These are phyloP conservation scores for Calonectria pteridis DNA, from an alignment of 2,329 filamentous ascomycete species.

Conservation along the genomic window DNA sequence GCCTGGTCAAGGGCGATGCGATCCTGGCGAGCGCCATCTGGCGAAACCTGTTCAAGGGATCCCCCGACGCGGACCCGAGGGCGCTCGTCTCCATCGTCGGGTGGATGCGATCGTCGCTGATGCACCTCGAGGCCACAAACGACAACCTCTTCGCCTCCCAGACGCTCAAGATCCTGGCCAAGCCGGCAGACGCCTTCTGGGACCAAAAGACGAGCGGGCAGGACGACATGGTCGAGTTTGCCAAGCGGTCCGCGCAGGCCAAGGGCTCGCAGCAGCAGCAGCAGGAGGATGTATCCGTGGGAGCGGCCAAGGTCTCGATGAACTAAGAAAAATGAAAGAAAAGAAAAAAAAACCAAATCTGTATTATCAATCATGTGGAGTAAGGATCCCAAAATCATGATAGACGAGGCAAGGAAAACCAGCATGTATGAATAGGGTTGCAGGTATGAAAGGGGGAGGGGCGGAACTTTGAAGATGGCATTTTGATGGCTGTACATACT, in stretches of 20 bases:
- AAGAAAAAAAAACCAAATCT: constrained; percentile 11
- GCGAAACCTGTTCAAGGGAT: constrained; percentile 90
- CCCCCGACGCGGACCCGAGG: constrained; percentile 64
- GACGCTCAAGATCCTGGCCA: constrained; percentile 50
- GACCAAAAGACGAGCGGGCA: constrained; percentile 54
- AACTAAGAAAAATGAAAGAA: constrained; percentile 21
- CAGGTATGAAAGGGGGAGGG: neutral
- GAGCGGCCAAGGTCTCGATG: constrained; percentile 37
- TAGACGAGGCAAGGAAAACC: constrained; percentile 26
- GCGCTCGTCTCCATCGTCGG: constrained; percentile 66
- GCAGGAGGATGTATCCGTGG: constrained; percentile 23
- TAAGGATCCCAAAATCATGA: constrained; percentile 21
- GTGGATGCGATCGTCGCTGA: constrained; percentile 66
- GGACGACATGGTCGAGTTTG: constrained; percentile 31
- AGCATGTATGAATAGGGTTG: constrained; percentile 40
- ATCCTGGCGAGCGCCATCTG: constrained; percentile 86
- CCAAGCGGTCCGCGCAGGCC: constrained; percentile 34
- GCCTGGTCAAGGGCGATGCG: constrained; percentile 80
- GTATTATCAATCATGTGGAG: constrained; percentile 41
- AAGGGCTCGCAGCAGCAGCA: constrained; percentile 25
- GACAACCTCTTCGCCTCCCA: constrained; percentile 56
- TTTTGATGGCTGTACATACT: constrained; percentile 31
- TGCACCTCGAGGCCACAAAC: constrained; percentile 62
- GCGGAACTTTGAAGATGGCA: constrained; percentile 20
- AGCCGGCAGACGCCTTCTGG: constrained; percentile 58